Percentiles rank a stretch among this genome's conserved stretches.
Conservation (phyloP, 768 basidiomycete species). For the Filobasidium floriforme region DNA sequence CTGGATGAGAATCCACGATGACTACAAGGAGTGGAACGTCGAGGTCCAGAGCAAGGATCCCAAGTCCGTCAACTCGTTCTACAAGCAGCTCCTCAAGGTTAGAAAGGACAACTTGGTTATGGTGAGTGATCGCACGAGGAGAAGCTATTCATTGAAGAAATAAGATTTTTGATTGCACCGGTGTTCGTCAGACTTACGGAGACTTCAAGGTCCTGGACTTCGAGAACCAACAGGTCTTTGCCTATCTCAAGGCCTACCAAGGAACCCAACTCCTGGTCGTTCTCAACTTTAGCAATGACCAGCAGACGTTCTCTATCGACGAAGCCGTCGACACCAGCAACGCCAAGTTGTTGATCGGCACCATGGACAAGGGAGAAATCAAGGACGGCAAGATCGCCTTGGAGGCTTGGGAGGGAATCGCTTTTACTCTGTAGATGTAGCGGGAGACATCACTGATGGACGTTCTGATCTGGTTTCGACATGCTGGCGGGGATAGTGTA, state of each 20-base stretch:
- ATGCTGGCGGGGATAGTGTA: background rate
- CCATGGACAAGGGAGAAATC: conserved; percentile 14
- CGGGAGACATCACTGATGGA: background rate
- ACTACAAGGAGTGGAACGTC: conserved; percentile 58
- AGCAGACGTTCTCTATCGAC: background rate
- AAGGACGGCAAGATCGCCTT: background rate
- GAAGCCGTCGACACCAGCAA: conserved; percentile 2
- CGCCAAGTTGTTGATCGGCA: conserved; percentile 11
- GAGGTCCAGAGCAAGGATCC: conserved; percentile 50
- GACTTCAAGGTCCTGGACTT: conserved; percentile 53
- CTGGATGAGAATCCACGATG: conserved; percentile 70
- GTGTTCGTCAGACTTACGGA: conserved; percentile 50
- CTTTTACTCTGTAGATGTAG: conserved; percentile 10
- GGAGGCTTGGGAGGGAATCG: conserved; percentile 13
- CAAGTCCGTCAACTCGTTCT: conserved; percentile 58
- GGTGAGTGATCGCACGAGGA: conserved; percentile 40
- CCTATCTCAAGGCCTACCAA: conserved; percentile 46
- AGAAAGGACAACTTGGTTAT: conserved; percentile 56
- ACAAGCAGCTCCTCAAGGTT: conserved; percentile 53
- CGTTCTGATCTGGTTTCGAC: background rate
- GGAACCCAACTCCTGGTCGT: conserved; percentile 35
- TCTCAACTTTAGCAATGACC: conserved; percentile 37
- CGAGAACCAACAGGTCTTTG: conserved; percentile 53
- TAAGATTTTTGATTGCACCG: background rate
- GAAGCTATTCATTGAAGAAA: conserved; percentile 26